Evolutionary conservation across 768 basidiomycete genomes (phyloP).

Genomic region (Calocybe indica): DNA sequence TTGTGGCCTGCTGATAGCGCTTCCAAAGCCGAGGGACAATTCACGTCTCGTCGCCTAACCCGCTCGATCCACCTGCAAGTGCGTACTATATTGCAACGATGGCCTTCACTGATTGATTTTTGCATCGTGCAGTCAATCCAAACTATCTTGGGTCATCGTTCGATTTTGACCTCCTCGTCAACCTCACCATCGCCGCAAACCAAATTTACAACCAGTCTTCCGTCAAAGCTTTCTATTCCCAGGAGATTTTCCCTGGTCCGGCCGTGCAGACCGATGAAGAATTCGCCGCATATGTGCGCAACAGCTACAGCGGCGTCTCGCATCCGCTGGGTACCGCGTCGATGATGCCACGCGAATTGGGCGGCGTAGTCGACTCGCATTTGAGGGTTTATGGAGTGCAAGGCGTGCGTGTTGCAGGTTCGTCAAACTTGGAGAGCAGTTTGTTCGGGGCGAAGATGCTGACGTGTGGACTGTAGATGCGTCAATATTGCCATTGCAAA

Average conservation of each 20-base stretch:
- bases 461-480: conserved; percentile 13
- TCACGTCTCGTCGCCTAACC: conserved; percentile 16
- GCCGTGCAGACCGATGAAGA: conserved; percentile 17
- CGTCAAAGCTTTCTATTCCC: too few relatives aligned
- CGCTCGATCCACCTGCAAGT: conserved; percentile 9
- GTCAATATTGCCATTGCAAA: conserved; percentile 14
- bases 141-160: too few relatives aligned
- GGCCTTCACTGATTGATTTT: too few relatives aligned
- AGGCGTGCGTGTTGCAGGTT: conserved; percentile 5
- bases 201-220: too few relatives aligned
- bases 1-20: too few relatives aligned
- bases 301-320: conserved; percentile 3
- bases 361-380: conserved; percentile 25
- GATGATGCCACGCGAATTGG: conserved; percentile 25
- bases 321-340: conserved; percentile 21
- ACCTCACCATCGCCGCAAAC: conserved; percentile 16
- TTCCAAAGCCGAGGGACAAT: conserved; percentile 26
- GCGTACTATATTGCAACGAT: conserved; percentile 5
- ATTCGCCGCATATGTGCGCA: conserved; percentile 6
- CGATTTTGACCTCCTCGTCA: conserved; percentile 11
- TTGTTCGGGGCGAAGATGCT: neutral
- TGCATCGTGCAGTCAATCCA: too few relatives aligned
- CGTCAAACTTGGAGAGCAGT: too few relatives aligned
- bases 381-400: conserved; percentile 21
- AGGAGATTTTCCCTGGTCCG: conserved; percentile 10